phyloP scores from a whole-genome alignment of 2,329 filamentous ascomycete species.

The Simplicillium aogashimaense region DNA sequence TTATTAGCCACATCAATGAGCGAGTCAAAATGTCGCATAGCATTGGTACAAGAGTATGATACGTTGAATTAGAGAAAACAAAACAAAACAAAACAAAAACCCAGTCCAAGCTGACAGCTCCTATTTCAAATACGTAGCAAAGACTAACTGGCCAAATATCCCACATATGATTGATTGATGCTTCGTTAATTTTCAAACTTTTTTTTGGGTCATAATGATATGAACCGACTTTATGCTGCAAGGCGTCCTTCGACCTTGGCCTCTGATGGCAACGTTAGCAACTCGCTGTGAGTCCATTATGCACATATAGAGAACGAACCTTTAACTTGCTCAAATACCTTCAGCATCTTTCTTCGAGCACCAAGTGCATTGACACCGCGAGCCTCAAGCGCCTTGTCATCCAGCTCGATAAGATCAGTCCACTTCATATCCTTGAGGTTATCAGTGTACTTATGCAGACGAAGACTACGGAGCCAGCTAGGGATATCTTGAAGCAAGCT shows the following conservation, averaged over 20 bases:
- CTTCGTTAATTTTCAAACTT: not conserved
- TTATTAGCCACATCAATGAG: too few relatives aligned
- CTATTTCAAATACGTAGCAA: too few relatives aligned
- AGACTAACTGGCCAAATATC: not conserved
- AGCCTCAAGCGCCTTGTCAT: slow-evolving; percentile 87
- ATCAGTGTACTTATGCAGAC: slow-evolving; percentile 97
- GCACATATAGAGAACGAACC: slow-evolving; percentile 31
- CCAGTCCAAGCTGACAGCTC: too few relatives aligned
- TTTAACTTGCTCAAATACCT: slow-evolving; percentile 96
- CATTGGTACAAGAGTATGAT: too few relatives aligned
- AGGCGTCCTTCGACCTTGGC: slow-evolving; percentile 68
- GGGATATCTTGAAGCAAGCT: slow-evolving; percentile 89
- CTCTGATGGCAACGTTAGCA: slow-evolving; percentile 33
- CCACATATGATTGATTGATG: not conserved
- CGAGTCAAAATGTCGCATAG: too few relatives aligned
- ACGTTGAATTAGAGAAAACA: too few relatives aligned
- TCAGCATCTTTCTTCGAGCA: slow-evolving; percentile 93
- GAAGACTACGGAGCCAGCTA: slow-evolving; percentile 86
- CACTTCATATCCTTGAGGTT: slow-evolving; percentile 96
- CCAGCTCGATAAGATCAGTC: slow-evolving; percentile 83
- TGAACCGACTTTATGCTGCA: slow-evolving; percentile 19
- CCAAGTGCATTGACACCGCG: slow-evolving; percentile 92
- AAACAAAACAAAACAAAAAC: too few relatives aligned
- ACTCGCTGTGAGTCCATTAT: not conserved
- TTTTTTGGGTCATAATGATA: not conserved